Percentiles rank a stretch among this genome's conserved stretches.
Conservation (phyloP, 2,329 filamentous ascomycete genomes). For the Mycosphaerella sp. region DNA sequence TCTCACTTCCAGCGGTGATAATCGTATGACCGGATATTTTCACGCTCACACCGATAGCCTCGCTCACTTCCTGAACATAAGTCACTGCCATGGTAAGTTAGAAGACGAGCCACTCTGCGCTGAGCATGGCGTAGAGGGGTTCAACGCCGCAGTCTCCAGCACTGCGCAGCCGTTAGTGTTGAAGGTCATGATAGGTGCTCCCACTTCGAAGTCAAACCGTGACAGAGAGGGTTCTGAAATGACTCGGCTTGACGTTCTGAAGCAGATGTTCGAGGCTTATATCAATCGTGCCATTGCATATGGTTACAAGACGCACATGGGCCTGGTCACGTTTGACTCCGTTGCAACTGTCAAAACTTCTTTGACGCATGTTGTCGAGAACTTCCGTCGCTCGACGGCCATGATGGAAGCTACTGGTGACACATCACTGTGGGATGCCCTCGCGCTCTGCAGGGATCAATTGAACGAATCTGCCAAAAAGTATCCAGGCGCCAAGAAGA, state of each 20-base stretch:
- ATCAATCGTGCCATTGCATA: constrained; percentile 37
- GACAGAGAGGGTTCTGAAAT: constrained; percentile 2
- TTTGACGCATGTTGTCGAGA: constrained; percentile 34
- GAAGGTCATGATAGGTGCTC: constrained; percentile 14
- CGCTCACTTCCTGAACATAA: constrained; percentile 14
- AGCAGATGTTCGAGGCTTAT: constrained; percentile 36
- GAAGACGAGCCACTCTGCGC: constrained; percentile 17
- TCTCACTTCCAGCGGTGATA: constrained; percentile 16
- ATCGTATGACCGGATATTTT: neutral
- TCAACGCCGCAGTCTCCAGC: too few relatives aligned
- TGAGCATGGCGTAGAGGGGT: neutral
- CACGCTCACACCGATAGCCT: constrained; percentile 7
- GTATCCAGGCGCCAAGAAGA: constrained; percentile 33
- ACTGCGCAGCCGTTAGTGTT: constrained; percentile 19
- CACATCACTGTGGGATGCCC: constrained; percentile 36
- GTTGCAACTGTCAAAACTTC: constrained; percentile 25
- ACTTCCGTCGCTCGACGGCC: constrained; percentile 33
- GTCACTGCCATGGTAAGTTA: constrained; percentile 21
- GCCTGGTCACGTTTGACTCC: constrained; percentile 33
- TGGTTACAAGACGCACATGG: constrained; percentile 34
- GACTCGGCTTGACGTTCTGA: constrained; percentile 32
- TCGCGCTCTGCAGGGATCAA: constrained; percentile 32
- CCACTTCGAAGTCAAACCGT: neutral
- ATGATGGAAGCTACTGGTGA: constrained; percentile 30
- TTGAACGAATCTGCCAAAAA: constrained; percentile 27